phyloP scores from a whole-genome alignment of 805 yeast genomes.

The Starmerella bombicola region DNA sequence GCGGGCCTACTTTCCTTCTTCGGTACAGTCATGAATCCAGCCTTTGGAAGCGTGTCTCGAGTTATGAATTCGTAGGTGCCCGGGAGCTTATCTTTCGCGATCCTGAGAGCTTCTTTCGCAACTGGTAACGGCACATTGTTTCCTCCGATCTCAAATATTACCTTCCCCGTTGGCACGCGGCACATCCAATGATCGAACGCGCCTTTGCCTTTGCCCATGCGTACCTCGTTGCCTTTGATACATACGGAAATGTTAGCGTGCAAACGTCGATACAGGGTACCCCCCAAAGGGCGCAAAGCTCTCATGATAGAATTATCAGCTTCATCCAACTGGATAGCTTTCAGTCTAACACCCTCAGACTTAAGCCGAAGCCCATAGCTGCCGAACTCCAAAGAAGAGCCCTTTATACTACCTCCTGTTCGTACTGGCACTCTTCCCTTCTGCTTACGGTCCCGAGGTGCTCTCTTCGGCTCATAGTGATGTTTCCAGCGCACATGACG shows the following conservation, averaged over 20 bases:
- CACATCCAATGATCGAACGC: constrained; percentile 95
- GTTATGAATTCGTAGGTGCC: constrained; percentile 78
- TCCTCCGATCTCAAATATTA: constrained; percentile 70
- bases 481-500: constrained; percentile 21
- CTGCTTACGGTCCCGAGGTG: constrained; percentile 58
- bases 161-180: constrained; percentile 90
- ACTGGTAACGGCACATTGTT: constrained; percentile 72
- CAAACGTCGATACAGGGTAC: constrained; percentile 65
- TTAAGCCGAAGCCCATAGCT: constrained; percentile 74
- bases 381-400: constrained; percentile 72
- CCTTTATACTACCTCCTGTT: constrained; percentile 87
- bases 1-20: constrained; percentile 35
- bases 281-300: constrained; percentile 61
- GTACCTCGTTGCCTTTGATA: constrained; percentile 93
- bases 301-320: constrained; percentile 82
- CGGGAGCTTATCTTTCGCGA: constrained; percentile 84
- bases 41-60: constrained; percentile 51
- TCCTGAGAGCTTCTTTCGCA: constrained; percentile 77
- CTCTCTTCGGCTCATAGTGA: constrained; percentile 47
- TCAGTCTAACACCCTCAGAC: constrained; percentile 73
- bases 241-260: constrained; percentile 82
- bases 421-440: constrained; percentile 92
- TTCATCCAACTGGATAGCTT: constrained; percentile 79
- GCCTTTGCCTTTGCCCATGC: constrained; percentile 99
- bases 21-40: constrained; percentile 47